These are phyloP conservation scores for Fusarium multiceps DNA, from an alignment of 2,329 filamentous ascomycete genomes.

Conservation along the genomic window DNA sequence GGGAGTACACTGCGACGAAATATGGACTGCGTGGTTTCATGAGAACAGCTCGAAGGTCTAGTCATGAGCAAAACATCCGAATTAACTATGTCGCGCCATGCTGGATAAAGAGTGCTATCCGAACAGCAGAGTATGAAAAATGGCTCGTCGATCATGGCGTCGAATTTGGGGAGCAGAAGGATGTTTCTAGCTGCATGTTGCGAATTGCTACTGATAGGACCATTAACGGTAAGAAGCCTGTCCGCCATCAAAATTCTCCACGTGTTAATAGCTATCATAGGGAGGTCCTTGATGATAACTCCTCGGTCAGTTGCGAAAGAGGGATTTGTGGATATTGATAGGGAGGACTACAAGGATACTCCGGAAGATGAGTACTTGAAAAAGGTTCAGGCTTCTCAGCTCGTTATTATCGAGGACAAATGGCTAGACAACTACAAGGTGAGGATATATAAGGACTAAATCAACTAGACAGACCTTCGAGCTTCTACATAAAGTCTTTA, in stretches of 20 bases:
- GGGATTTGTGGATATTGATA: conserved; percentile 37
- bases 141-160: conserved; percentile 54
- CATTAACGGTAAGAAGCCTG: conserved; percentile 40
- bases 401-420: conserved; percentile 37
- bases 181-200: conserved; percentile 51
- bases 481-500: no score
- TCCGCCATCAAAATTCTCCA: no score
- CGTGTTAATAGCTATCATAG: conserved; percentile 1
- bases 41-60: conserved; percentile 30
- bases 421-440: conserved; percentile 38
- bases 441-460: conserved; percentile 30
- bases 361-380: conserved; percentile 34
- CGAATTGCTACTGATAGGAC: conserved; percentile 48
- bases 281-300: conserved; percentile 38
- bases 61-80: conserved; percentile 55
- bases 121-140: conserved; percentile 55
- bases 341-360: conserved; percentile 37
- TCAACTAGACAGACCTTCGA: not conserved
- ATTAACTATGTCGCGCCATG: conserved; percentile 61
- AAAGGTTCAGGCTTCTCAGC: conserved; percentile 25
- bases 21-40: conserved; percentile 34
- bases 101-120: conserved; percentile 53
- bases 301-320: conserved; percentile 33
- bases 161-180: conserved; percentile 53
- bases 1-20: conserved; percentile 40